phyloP scores from a whole-genome alignment of 805 yeast genomes.

The Saccharomycopsis sp. region DNA sequence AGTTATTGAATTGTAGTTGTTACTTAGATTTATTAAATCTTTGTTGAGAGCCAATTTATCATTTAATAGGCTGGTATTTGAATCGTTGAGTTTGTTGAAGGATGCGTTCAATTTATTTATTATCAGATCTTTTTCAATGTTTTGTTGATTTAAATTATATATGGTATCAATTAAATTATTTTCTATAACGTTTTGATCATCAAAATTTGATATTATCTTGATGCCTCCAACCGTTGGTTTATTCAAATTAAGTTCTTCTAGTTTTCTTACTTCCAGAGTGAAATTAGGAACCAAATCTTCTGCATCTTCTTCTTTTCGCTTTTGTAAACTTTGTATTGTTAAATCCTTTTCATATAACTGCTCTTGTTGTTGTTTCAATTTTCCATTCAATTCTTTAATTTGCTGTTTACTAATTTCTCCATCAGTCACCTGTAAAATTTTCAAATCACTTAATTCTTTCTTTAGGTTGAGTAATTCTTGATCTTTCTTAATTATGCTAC shows the following conservation, averaged over 20 bases:
- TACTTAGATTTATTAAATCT: not conserved
- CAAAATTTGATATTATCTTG: conserved; percentile 9
- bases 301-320: not conserved
- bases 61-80: not conserved
- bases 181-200: conserved; percentile 6
- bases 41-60: conserved; percentile 5
- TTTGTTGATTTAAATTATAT: conserved; percentile 1
- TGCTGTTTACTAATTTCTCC: conserved; percentile 2
- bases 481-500: conserved; percentile 3
- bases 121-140: conserved; percentile 10
- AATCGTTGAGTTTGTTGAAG: not conserved
- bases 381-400: conserved; percentile 2
- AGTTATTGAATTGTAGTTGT: not conserved
- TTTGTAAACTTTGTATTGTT: conserved; percentile 2
- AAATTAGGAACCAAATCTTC: not conserved
- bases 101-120: conserved; percentile 7
- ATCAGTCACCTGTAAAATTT: not conserved
- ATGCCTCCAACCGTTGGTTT: not conserved
- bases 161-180: conserved; percentile 16
- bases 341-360: conserved; percentile 9
- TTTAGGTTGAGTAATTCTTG: conserved; percentile 3
- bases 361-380: not conserved
- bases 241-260: not conserved
- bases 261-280: not conserved
- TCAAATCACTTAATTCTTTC: not conserved